Conservation (phyloP, 257 asterid genomes). For the Solanum pinnatisectum region DNA sequence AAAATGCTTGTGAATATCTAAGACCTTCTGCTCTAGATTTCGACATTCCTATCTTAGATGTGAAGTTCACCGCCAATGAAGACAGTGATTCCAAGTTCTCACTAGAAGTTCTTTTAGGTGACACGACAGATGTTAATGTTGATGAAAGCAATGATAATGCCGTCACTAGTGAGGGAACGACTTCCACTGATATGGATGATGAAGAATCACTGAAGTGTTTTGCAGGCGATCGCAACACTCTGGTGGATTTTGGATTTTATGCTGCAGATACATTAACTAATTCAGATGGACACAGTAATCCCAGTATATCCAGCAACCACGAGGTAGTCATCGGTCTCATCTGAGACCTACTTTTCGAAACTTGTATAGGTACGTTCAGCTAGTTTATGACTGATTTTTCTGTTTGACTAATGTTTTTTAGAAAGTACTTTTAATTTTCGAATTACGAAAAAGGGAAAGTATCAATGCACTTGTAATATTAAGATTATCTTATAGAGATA, state of each 20-base stretch:
- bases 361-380: not conserved
- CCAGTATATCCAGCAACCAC: slow-evolving; percentile 13
- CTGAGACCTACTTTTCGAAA: slow-evolving; percentile 4
- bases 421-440: not conserved
- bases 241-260: slow-evolving; percentile 35
- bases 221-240: slow-evolving; percentile 7
- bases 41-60: slow-evolving; percentile 60
- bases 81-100: slow-evolving; percentile 15
- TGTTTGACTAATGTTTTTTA: not conserved
- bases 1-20: slow-evolving; percentile 11
- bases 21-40: slow-evolving; percentile 30
- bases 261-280: slow-evolving; percentile 14
- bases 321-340: slow-evolving; percentile 38
- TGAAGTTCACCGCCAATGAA: slow-evolving; percentile 36
- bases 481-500: too few species aligned
- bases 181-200: slow-evolving; percentile 8
- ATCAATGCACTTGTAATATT: too few species aligned
- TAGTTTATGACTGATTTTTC: not conserved
- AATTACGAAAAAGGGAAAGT: too few species aligned
- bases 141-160: slow-evolving; percentile 2
- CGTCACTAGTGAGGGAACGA: slow-evolving; percentile 3
- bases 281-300: slow-evolving; percentile 12
- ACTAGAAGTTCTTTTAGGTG: slow-evolving; percentile 57
- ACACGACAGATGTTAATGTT: slow-evolving; percentile 7
- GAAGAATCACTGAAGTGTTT: slow-evolving; percentile 5